Conservation (phyloP, 129 eudicot genomes). For the Tagetes erecta region DNA sequence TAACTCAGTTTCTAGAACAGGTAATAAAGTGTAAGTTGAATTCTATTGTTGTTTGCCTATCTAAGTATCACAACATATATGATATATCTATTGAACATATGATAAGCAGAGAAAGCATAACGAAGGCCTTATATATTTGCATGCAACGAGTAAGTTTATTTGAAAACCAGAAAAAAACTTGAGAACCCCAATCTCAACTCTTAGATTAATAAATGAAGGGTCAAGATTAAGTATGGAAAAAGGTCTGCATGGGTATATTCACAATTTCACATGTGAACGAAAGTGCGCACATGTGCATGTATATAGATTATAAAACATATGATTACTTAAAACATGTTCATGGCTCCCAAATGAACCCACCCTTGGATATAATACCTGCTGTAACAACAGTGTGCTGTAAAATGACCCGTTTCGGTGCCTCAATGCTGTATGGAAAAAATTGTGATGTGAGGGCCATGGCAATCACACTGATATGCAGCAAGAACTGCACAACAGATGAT, state of each 20-base stretch:
- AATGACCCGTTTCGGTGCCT: constrained; percentile 80
- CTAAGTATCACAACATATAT: constrained; percentile 15
- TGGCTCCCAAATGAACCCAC: constrained; percentile 14
- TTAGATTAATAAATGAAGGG: not conserved
- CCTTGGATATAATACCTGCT: constrained; percentile 46
- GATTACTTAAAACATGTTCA: not conserved
- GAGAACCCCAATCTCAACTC: not conserved
- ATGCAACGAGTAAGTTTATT: not conserved
- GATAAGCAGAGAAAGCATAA: not conserved
- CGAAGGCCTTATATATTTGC: not conserved
- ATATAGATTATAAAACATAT: not conserved
- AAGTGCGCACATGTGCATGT: not conserved
- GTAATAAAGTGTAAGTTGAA: not conserved
- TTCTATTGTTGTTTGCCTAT: not conserved
- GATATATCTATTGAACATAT: not conserved
- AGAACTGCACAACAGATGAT: constrained; percentile 53
- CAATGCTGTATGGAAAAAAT: constrained; percentile 77
- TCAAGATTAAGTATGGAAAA: not conserved
- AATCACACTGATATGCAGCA: constrained; percentile 64
- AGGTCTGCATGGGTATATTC: not conserved
- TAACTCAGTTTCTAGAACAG: not conserved
- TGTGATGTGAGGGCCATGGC: constrained; percentile 75
- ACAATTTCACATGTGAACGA: not conserved
- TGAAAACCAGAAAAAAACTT: not conserved
- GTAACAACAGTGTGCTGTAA: constrained; percentile 70